Base-by-base conservation (phyloP, 768 basidiomycete species). In the Pisolithus albus region DNA sequence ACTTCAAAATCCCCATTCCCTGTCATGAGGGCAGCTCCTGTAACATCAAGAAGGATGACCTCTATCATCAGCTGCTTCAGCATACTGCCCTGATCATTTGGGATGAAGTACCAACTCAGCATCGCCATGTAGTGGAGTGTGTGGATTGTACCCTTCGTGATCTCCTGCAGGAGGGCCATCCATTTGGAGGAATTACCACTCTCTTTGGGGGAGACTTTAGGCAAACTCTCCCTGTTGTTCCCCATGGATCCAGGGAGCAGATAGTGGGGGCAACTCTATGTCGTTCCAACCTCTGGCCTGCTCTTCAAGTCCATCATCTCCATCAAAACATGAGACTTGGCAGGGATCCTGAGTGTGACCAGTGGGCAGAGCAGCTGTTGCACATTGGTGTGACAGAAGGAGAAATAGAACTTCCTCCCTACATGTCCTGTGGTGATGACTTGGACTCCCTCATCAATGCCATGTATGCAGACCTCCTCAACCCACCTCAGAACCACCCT, bases 121-220 rank as follows among this genome's bases (percentile, higher is more conserved):
- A 78, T 52, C 53, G 62, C 0, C 59, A 62, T 59, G 63, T 59
- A 0, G 18, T 69, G 2, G 76, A 79, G 51, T 70, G 72, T n/a
- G 59, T 78, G 0, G 72, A 78, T 52, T 43, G 64, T 0, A 70
- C 70, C 0, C 46, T 72, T 0, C 50, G 59, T 5, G 73, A 77
- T 57, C 59, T 76, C 5, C 50, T 61, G 1, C 46, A 62, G 23
- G 23, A 51, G 24, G 34, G 67, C 16, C 30, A 19, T 4, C 64
- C 64, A 5, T 80, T 75, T 72, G 76, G 72, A 39, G 75, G 72
- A n/a, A 58, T 77, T 7, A 71, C 71, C 24, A 56, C 75, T 0
- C 49, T 80, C 2, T 75, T 78, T 67, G 75, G 73, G 47, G 79
- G 76, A 1, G 76, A 80, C 56, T 79, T 74, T 47, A 65, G 66